Evolutionary conservation across 1,139 yeast species (phyloP).

Genomic region (Taiozyma sp.): DNA sequence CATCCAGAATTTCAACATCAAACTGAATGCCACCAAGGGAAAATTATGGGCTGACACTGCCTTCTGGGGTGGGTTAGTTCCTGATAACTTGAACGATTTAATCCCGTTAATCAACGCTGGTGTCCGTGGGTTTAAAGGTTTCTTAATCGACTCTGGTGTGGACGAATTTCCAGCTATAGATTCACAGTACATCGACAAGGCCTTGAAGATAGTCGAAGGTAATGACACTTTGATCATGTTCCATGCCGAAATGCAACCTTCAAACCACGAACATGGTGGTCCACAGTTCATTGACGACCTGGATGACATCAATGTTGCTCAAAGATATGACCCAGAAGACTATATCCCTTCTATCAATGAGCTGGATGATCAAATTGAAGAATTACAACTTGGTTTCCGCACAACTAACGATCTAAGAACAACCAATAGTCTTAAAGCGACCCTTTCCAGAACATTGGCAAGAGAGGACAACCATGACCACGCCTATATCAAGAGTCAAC

Average conservation of each 20-base stretch:
- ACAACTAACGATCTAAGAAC: slow-evolving; percentile 1
- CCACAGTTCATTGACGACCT: slow-evolving; percentile 7
- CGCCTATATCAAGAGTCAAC: slow-evolving; percentile 21
- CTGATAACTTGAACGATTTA: slow-evolving; percentile 64
- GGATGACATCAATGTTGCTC: neutral
- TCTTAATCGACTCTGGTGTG: slow-evolving; percentile 87
- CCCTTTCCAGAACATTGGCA: slow-evolving; percentile 4
- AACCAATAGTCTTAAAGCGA: slow-evolving; percentile 3
- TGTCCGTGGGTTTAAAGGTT: slow-evolving; percentile 89
- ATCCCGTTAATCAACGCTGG: slow-evolving; percentile 77
- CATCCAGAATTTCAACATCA: slow-evolving; percentile 65
- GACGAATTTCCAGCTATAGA: slow-evolving; percentile 88
- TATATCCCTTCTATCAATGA: slow-evolving; percentile 2
- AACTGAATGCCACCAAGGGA: slow-evolving; percentile 71
- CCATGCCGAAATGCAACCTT: slow-evolving; percentile 84
- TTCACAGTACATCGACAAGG: slow-evolving; percentile 55
- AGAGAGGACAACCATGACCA: slow-evolving; percentile 4
- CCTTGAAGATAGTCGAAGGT: slow-evolving; percentile 58
- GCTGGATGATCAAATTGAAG: slow-evolving; percentile 9
- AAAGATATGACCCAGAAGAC: neutral
- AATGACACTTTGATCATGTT: slow-evolving; percentile 76
- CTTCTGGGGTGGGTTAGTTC: slow-evolving; percentile 94
- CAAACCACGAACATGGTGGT: slow-evolving; percentile 30
- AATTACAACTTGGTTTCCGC: slow-evolving; percentile 9
- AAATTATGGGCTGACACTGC: slow-evolving; percentile 93